Evolutionary conservation across 345 rosid genomes (phyloP), one percentile per base, ranked within the genome.

Genomic region (Syzygium jambos): DNA sequence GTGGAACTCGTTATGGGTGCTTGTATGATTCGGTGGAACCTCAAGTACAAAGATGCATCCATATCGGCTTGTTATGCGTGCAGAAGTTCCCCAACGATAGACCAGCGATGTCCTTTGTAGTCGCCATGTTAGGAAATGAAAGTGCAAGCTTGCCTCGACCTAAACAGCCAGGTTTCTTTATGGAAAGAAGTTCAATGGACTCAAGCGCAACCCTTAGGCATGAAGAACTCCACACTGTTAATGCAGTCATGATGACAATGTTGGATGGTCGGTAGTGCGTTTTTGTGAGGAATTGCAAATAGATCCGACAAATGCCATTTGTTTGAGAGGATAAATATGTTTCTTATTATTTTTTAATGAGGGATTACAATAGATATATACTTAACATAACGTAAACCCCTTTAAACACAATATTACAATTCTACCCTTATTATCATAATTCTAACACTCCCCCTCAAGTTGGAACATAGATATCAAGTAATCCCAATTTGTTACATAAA

Each of bases 31-130:
- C 9, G 27, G 11, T 55, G 59, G 25, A 55, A 55, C 59, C 59
- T 55, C 59, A 55, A 22, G 25, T 8, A 22, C 59, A 9, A 3
- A 55, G 59, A 55, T 55, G 25, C 22, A 55, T 55, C 27, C 59
- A 55, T 22, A 52, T 91, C 84, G 88, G 89, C 17, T 84, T 91
- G 4, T 87, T 89, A 34, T 91, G 90, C 12, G 91, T 89, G n/a
- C 88, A 89, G 85, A 88, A 87, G 84, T 88, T 51, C 25, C 85
- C 91, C 16, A 80, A 84, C 23, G 91, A 89, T 13, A 85, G 92
- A 43, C 91, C 90, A 2, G 53, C 85, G 49, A 91, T 87, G 89
- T 22, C 59, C 59, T 22, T 10, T 55, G 11, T 55, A 3, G 59
- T 55, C 2, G 27, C 59, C 27, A 55, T 55, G 59, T 55, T 22